phyloP scores from a whole-genome alignment of 2,329 filamentous ascomycete species.

The Fusarium aywerte region DNA sequence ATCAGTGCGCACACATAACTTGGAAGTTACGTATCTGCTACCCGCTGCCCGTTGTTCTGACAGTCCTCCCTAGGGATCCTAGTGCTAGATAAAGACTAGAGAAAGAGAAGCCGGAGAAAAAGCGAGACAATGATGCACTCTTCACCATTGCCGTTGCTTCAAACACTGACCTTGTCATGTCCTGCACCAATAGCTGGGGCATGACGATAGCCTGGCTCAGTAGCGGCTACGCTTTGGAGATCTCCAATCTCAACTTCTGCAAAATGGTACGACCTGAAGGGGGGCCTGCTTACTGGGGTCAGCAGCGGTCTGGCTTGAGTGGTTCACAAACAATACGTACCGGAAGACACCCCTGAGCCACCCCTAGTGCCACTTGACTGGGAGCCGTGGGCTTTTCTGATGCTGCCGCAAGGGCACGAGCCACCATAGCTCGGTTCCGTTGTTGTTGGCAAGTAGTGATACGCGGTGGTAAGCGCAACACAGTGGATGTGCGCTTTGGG shows the following conservation, averaged over 20 bases:
- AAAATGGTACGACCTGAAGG: conserved; percentile 47
- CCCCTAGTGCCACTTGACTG: conserved; percentile 38
- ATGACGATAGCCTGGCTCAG: conserved; percentile 43
- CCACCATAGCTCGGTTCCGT: conserved; percentile 12
- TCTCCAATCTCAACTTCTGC: conserved; percentile 45
- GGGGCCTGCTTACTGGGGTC: conserved; percentile 37
- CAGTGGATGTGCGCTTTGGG: neutral
- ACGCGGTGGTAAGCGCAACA: conserved; percentile 1
- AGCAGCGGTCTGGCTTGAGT: conserved; percentile 40
- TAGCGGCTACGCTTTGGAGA: conserved; percentile 45
- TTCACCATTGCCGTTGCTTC: conserved; percentile 30
- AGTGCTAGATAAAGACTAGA: conserved; percentile 1
- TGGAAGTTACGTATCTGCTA: neutral
- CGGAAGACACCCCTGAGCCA: conserved; percentile 33
- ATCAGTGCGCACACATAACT: neutral
- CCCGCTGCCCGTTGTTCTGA: neutral
- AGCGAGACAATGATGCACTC: conserved; percentile 31
- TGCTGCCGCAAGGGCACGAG: conserved; percentile 15
- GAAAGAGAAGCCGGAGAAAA: conserved; percentile 17
- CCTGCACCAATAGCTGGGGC: conserved; percentile 42
- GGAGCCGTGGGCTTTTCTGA: conserved; percentile 23
- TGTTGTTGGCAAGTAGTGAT: conserved; percentile 5
- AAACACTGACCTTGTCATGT: conserved; percentile 29
- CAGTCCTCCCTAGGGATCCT: neutral
- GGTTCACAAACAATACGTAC: conserved; percentile 35